These are phyloP conservation scores for Thinopyrum elongatum DNA, from an alignment of 176 grass and related monocot species.

Conservation along the genomic window DNA sequence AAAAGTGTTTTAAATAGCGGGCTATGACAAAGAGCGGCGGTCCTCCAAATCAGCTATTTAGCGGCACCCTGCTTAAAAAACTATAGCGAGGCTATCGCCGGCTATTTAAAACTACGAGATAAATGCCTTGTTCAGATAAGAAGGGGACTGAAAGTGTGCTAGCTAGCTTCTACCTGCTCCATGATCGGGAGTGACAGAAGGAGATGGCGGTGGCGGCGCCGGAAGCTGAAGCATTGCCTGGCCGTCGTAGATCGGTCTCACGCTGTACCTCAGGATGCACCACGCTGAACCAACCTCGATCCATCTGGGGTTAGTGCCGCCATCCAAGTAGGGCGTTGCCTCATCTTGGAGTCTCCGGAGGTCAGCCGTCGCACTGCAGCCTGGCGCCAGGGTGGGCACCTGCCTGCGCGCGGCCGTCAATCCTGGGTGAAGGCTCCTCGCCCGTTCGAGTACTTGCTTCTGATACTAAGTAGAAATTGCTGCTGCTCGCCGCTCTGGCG, in stretches of 20 bases:
- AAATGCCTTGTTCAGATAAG: too few relatives aligned
- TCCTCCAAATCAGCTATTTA: too few relatives aligned
- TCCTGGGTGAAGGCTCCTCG: not conserved
- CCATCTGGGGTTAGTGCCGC: not conserved
- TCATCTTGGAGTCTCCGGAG: not conserved
- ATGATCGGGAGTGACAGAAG: too few relatives aligned
- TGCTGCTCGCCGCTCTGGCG: not conserved
- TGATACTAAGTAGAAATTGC: not conserved
- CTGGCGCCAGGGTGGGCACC: not conserved
- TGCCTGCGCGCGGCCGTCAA: not conserved
- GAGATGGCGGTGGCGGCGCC: not conserved
- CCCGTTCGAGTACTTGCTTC: not conserved
- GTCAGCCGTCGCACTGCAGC: not conserved
- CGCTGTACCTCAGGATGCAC: not conserved
- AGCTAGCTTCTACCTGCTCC: not conserved
- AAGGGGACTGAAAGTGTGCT: too few relatives aligned
- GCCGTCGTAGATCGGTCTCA: not conserved
- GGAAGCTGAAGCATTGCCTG: not conserved
- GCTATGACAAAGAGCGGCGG: too few relatives aligned
- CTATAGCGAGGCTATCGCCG: too few relatives aligned
- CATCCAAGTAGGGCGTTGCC: not conserved
- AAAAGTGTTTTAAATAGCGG: too few relatives aligned
- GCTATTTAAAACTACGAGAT: too few relatives aligned
- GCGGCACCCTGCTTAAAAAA: too few relatives aligned
- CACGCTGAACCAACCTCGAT: not conserved